Evolutionary conservation across 78 protist species (phyloP).

Genomic region (Monocercomonoides exilis): DNA sequence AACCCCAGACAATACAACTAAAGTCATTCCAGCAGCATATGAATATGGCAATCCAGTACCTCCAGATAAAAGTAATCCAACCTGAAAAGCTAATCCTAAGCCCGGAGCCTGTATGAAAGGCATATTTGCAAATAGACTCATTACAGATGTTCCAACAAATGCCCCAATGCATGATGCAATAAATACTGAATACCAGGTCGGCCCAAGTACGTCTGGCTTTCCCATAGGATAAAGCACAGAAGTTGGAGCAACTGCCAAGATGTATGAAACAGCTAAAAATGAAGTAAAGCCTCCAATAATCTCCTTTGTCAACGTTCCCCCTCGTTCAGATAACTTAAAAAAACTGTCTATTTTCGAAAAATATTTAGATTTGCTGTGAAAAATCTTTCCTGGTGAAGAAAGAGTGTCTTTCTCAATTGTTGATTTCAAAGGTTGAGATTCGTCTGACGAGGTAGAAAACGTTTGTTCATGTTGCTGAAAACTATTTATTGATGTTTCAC

Average conservation of each 20-base stretch:
- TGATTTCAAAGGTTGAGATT: no score
- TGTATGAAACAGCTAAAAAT: neutral
- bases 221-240: neutral
- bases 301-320: neutral
- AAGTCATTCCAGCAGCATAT: no score
- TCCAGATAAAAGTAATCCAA: no score
- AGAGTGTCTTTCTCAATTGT: no score
- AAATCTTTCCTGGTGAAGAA: no score
- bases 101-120: neutral
- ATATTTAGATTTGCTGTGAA: no score
- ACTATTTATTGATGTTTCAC: no score
- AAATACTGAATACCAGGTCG: neutral
- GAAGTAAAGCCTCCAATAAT: neutral
- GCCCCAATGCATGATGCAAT: slow-evolving; percentile 2
- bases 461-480: no score
- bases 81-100: slow-evolving; percentile 1
- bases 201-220: neutral
- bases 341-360: neutral
- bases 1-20: no score
- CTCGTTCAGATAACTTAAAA: neutral
- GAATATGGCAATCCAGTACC: no score
- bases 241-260: neutral
- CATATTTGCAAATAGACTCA: neutral
- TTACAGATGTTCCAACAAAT: neutral
- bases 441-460: no score